These are phyloP conservation scores for Murraya koenigii DNA, from an alignment of 345 rosid genomes.

Conservation along the genomic window DNA sequence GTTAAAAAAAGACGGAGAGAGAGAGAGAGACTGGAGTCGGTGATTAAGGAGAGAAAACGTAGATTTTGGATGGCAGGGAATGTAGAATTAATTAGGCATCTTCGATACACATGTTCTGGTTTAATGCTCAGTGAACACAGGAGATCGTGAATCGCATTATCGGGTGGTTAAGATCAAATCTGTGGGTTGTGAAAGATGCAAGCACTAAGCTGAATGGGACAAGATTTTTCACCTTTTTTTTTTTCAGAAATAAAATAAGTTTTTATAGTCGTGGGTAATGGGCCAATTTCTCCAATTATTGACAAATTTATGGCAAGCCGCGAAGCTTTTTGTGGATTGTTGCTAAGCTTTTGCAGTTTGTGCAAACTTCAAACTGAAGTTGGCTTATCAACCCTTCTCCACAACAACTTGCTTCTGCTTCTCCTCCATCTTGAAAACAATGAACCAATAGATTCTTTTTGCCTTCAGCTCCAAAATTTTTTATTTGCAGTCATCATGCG, in stretches of 20 bases:
- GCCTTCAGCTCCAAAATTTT: too few species aligned
- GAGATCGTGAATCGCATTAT: background rate
- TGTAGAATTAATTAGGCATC: background rate
- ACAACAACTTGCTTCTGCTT: too few species aligned
- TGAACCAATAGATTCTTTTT: too few species aligned
- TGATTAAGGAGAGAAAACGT: too few species aligned
- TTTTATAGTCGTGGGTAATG: background rate
- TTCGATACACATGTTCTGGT: background rate
- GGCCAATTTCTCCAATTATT: background rate
- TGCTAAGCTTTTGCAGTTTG: background rate
- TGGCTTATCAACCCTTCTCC: too few species aligned
- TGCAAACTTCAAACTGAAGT: background rate
- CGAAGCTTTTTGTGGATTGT: background rate
- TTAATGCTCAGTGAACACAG: background rate
- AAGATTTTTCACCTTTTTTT: background rate
- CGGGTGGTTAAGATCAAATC: background rate
- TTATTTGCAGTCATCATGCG: background rate
- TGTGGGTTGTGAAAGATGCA: background rate
- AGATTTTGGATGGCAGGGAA: constrained; percentile 4
- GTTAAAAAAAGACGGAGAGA: too few species aligned
- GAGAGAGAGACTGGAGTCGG: too few species aligned
- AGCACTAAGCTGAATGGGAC: background rate
- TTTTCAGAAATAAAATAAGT: background rate
- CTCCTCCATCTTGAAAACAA: too few species aligned
- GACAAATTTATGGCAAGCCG: background rate